Evolutionary conservation across 1,139 yeast species (phyloP).

Genomic region (Hansenula lynferdii): DNA sequence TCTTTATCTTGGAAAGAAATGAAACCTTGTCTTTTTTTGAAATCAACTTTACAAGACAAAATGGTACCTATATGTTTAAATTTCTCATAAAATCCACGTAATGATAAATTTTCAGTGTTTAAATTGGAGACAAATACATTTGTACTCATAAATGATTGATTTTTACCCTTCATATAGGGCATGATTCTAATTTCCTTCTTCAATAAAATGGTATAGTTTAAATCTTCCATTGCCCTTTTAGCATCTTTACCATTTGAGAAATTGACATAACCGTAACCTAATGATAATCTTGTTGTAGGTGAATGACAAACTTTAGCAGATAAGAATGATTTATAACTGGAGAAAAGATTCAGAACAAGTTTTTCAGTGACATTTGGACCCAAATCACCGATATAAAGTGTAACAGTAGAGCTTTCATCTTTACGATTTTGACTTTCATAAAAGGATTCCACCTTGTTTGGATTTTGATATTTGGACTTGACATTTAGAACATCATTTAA

Average conservation of each 20-base stretch:
- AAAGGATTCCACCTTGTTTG: neutral
- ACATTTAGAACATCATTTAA: too few relatives aligned
- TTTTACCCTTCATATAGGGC: conserved; percentile 41
- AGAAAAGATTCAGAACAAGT: conserved; percentile 30
- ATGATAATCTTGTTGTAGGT: conserved; percentile 32
- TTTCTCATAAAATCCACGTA: conserved; percentile 38
- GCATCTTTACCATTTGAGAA: conserved; percentile 34
- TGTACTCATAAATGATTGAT: conserved; percentile 27
- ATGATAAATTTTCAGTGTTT: conserved; percentile 26
- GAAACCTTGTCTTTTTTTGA: conserved; percentile 39
- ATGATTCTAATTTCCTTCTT: conserved; percentile 44
- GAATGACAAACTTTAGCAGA: conserved; percentile 45
- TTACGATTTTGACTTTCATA: neutral
- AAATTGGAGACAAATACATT: conserved; percentile 35
- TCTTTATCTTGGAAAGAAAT: conserved; percentile 36
- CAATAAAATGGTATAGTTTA: conserved; percentile 36
- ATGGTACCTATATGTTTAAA: conserved; percentile 37
- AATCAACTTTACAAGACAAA: conserved; percentile 40
- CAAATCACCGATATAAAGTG: conserved; percentile 49
- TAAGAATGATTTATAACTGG: conserved; percentile 31
- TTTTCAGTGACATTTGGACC: conserved; percentile 34
- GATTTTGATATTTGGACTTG: neutral
- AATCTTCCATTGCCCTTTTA: conserved; percentile 34
- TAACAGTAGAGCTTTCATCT: neutral
- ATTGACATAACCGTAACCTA: conserved; percentile 51